These are phyloP conservation scores for Geotrichum aggregatum DNA, from an alignment of 1,139 yeast genomes.

Conservation along the genomic window DNA sequence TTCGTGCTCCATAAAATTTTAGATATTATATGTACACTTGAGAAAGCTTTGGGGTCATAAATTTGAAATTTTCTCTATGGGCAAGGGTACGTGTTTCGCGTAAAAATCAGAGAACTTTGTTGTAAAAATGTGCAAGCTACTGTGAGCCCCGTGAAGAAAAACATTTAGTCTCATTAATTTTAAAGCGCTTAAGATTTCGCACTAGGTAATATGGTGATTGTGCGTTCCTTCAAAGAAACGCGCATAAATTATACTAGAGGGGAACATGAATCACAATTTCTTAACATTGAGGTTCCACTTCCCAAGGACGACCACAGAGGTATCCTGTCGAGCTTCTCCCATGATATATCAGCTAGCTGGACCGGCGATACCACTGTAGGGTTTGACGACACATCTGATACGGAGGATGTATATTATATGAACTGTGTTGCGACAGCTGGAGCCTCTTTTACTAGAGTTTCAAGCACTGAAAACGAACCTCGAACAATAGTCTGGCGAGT, in stretches of 20 bases:
- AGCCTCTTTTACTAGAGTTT: constrained; percentile 20
- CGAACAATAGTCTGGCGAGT: constrained; percentile 28
- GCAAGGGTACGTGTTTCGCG: not conserved
- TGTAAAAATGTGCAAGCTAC: not conserved
- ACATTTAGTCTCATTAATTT: too few species aligned
- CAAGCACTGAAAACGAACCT: constrained; percentile 12
- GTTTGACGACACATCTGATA: constrained; percentile 18
- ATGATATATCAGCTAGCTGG: constrained; percentile 5
- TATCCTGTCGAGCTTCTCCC: not conserved
- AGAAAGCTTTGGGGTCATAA: too few species aligned
- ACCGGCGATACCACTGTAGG: constrained; percentile 8
- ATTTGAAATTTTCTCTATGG: too few species aligned
- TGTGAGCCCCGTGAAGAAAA: too few species aligned
- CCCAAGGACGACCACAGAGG: constrained; percentile 15
- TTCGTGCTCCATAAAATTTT: too few species aligned
- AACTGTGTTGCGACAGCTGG: constrained; percentile 31
- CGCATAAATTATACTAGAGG: constrained; percentile 7
- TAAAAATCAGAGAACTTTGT: not conserved
- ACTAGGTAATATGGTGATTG: constrained; percentile 5
- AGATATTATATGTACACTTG: too few species aligned
- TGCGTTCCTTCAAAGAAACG: constrained; percentile 13
- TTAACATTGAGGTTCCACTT: constrained; percentile 11
- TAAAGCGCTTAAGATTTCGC: too few species aligned
- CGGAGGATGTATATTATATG: constrained; percentile 27
- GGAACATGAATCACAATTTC: not conserved